Base-by-base conservation (phyloP, 2,329 filamentous ascomycete species). In the Podosphaera aphanis region DNA sequence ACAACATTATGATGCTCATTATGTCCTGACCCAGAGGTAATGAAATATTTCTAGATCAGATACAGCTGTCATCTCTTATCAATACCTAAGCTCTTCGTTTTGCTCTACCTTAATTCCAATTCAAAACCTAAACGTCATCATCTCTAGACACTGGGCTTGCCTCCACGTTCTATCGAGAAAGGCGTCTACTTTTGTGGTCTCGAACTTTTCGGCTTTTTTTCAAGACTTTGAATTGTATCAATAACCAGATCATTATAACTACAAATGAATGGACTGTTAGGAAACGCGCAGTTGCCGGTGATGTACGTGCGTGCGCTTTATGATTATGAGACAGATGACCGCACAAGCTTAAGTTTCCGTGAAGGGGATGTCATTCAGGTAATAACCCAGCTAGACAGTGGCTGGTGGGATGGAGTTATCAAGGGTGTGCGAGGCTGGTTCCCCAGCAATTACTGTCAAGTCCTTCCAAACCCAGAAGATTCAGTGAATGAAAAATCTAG, bases 381-480 rank as follows among this genome's bases (percentile, higher is more conserved):
- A 56, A 88, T 98, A 56, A 98, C 90, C 45, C 88, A 94, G 64
- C 71, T 95, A 47, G 90, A 98, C 63, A 95, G 86, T 57, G 90
- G 90, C 47, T 98, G 90, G 90, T 98, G 90, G 90, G 90, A 98
- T 65, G 90, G 90, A 43, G 84, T 98, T 47, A 93, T 98, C 61
- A 90, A 94, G 58, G 84, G 86, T 48, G 82, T 93, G 54, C 79
- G 90, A 60, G 90, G 90, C 60, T 98, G 90, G 90, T 98, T 98
- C 62, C 90, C 90, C 33, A 95, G 88, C 69, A 98, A 98, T 63
- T 98, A 98, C 65, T 95, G 90, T 66, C 78, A 84, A 53, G 76
- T 90, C 51, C 80, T 95, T 55, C 73, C 76, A 49, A 77, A 76
- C 55, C 72, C 79, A 44, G 79, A 83, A 54, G 82, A 92, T 50